phyloP scores from a whole-genome alignment of 1,284 basidiomycete species.

The Malassezia sympodialis region DNA sequence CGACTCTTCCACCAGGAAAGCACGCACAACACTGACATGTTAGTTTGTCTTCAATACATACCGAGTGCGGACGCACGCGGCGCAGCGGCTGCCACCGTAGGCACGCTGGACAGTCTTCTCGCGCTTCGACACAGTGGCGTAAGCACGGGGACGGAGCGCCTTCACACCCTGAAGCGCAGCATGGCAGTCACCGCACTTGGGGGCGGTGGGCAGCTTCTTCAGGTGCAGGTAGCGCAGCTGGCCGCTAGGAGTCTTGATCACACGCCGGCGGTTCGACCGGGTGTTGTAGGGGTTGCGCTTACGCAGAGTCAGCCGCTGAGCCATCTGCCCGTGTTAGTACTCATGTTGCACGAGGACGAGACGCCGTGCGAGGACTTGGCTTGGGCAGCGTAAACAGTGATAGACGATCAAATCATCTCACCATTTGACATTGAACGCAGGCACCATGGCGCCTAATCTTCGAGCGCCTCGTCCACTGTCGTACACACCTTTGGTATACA shows the following conservation, averaged over 20 bases:
- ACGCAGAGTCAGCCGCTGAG: constrained; percentile 97
- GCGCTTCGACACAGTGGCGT: constrained; percentile 41
- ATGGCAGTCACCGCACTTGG: constrained; percentile 64
- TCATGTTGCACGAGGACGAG: not conserved
- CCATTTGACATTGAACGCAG: not conserved
- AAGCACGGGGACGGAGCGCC: constrained; percentile 44
- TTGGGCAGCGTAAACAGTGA: not conserved
- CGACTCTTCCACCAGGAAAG: constrained; percentile 98
- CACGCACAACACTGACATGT: constrained; percentile 72
- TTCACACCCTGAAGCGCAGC: constrained; percentile 37
- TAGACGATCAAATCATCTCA: not conserved
- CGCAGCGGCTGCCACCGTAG: constrained; percentile 46
- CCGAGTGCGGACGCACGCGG: constrained; percentile 43
- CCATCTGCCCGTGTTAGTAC: constrained; percentile 56
- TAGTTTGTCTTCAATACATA: constrained; percentile 17
- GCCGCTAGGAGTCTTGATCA: constrained; percentile 94
- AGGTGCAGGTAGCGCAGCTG: constrained; percentile 82
- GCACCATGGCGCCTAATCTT: not conserved
- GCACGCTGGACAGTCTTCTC: constrained; percentile 45
- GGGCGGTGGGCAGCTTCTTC: constrained; percentile 72
- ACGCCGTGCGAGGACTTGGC: not conserved
- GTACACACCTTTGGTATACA: constrained; percentile 18
- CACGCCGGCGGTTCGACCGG: constrained; percentile 82
- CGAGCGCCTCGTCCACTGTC: not conserved
- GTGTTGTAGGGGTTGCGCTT: constrained; percentile 99